These are phyloP conservation scores for Psidium friedrichsthalianum DNA, from an alignment of 345 rosid species.

Conservation along the genomic window DNA sequence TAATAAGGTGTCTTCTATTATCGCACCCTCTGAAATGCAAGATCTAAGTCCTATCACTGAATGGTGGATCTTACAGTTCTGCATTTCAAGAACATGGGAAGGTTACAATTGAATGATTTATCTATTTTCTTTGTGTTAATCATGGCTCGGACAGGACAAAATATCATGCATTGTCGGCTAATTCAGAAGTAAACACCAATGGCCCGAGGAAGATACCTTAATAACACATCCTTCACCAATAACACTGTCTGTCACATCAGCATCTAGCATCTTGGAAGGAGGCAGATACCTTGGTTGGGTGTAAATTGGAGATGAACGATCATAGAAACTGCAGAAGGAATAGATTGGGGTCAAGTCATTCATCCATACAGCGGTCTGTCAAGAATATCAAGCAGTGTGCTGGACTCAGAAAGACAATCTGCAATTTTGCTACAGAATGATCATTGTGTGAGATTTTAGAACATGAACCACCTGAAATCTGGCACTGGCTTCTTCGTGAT, in stretches of 20 bases:
- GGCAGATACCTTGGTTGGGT: slow-evolving; percentile 96
- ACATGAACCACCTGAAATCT: slow-evolving; percentile 59
- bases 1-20: slow-evolving; percentile 78
- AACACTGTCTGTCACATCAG: slow-evolving; percentile 92
- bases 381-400: background rate
- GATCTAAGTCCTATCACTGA: slow-evolving; percentile 93
- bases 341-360: background rate
- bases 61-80: slow-evolving; percentile 95
- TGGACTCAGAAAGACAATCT: background rate
- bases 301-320: slow-evolving; percentile 91
- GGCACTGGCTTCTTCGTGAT: slow-evolving; percentile 93
- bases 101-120: background rate
- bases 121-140: background rate
- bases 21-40: slow-evolving; percentile 92
- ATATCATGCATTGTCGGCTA: background rate
- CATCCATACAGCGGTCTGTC: background rate
- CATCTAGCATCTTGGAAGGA: slow-evolving; percentile 97
- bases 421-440: background rate
- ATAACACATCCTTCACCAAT: slow-evolving; percentile 98
- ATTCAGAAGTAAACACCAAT: background rate
- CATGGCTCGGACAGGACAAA: background rate
- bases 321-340: slow-evolving; percentile 61
- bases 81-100: background rate
- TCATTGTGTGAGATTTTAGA: background rate
- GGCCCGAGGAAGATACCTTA: slow-evolving; percentile 37